Conservation (phyloP, 306 rosid species). For the Prunus padus region DNA sequence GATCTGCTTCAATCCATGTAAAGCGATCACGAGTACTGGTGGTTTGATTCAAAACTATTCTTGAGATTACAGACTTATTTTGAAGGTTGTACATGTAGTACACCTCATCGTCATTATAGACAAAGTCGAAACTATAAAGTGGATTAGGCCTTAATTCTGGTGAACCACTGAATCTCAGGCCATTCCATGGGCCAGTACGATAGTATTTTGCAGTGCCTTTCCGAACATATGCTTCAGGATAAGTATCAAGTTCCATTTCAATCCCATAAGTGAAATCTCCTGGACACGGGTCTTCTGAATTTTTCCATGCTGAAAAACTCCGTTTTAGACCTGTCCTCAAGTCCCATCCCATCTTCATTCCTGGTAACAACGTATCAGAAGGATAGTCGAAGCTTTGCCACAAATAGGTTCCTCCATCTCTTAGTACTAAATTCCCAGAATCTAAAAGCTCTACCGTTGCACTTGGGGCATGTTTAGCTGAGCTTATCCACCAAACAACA, state of each 20-base stretch:
- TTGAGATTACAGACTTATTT: constrained; percentile 32
- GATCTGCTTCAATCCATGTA: constrained; percentile 33
- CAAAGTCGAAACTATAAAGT: constrained; percentile 28
- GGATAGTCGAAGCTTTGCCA: too few relatives aligned
- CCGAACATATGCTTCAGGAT: constrained; percentile 33
- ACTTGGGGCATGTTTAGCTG: constrained; percentile 22
- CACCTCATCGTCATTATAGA: constrained; percentile 35
- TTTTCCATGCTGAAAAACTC: too few relatives aligned
- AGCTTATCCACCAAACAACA: constrained; percentile 36
- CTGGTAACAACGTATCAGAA: too few relatives aligned
- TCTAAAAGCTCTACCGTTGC: constrained; percentile 39
- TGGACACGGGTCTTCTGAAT: too few relatives aligned
- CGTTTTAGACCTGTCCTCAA: too few relatives aligned
- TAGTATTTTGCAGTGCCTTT: constrained; percentile 27
- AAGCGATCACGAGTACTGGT: constrained; percentile 13
- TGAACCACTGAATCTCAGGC: constrained; percentile 39
- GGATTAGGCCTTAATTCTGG: constrained; percentile 35
- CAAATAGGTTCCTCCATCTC: constrained; percentile 15
- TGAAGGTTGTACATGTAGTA: constrained; percentile 39
- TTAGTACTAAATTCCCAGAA: constrained; percentile 50
- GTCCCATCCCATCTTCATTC: too few relatives aligned
- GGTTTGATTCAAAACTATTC: too few relatives aligned
- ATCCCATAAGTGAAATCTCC: constrained; percentile 20
- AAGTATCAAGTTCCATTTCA: constrained; percentile 14
- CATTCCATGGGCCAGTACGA: constrained; percentile 56